phyloP scores from a whole-genome alignment of 805 yeast genomes.

The Barnettozyma siamensis region DNA sequence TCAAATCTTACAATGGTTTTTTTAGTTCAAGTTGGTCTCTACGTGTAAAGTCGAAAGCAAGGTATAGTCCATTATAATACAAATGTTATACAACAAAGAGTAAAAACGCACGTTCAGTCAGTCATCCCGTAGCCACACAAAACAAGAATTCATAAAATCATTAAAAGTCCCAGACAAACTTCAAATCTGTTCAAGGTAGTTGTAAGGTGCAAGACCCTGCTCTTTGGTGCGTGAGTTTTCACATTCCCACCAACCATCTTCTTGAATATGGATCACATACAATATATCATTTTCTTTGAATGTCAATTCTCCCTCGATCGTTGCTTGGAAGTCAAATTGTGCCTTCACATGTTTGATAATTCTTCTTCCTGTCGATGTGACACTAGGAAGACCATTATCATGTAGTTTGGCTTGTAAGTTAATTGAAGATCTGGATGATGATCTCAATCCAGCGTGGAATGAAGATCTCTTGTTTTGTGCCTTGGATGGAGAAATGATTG shows the following conservation, averaged over 20 bases:
- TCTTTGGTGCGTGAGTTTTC: slow-evolving; percentile 40
- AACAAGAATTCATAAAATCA: slow-evolving; percentile 3
- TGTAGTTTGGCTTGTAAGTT: slow-evolving; percentile 22
- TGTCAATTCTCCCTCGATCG: slow-evolving; percentile 53
- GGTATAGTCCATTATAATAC: background rate
- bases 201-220: slow-evolving; percentile 59
- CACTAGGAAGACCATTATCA: slow-evolving; percentile 36
- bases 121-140: background rate
- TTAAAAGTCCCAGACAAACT: background rate
- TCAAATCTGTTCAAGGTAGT: slow-evolving; percentile 33
- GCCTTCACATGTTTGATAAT: slow-evolving; percentile 51
- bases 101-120: background rate
- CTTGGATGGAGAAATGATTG: slow-evolving; percentile 6
- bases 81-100: background rate
- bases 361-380: slow-evolving; percentile 47
- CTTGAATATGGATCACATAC: slow-evolving; percentile 49
- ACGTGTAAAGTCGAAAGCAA: too few relatives aligned
- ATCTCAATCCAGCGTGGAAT: slow-evolving; percentile 23
- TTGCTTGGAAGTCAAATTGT: slow-evolving; percentile 51
- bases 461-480: slow-evolving; percentile 18
- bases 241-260: slow-evolving; percentile 74
- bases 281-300: slow-evolving; percentile 54
- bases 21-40: background rate
- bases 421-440: slow-evolving; percentile 21
- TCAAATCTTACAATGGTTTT: background rate